Base-by-base conservation (phyloP, 78 protist species). In the Parvularia atlantis region DNA sequence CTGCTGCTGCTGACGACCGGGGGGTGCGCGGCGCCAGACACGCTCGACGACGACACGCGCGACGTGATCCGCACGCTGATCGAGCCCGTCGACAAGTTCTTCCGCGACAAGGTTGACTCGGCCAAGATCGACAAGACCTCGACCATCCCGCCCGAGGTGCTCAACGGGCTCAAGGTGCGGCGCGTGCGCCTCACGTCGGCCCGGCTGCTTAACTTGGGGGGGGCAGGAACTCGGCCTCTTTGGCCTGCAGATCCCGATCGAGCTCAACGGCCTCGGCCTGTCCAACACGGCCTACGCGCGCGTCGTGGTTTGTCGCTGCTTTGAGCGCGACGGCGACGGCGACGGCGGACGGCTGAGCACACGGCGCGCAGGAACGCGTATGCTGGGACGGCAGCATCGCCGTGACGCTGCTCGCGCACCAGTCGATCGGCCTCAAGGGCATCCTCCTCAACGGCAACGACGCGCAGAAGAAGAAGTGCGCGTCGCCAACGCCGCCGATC, bases 251-350 rank as follows among this genome's bases (percentile, higher is more conserved):
- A 22, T 77, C 28, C 87, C 87, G 17, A 54, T 10, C 22, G 82
- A 83, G 19, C 10, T 48, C 26, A 81, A 76, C 22, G 82, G 76
- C 24, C 52, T 71, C 22, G 84, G 84, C 46, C 71, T 72, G 26
- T 1, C 61, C 33, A 59, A 73, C 72, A 63, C 73, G 11, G 72
- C 48, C 0, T 64, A 44, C 44, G 69, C 69, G 1, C 57, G 69
- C 69, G 7, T 44, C 56, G 56, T 19, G 16, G 56, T 13, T 1
- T 20, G 26, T 20, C 28, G 7, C n/a, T n/a, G n/a, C n/a, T n/a
- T n/a, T n/a, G n/a, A n/a, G n/a, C n/a, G n/a, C n/a, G n/a, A n/a
- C n/a, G n/a, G n/a, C n/a, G n/a, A n/a, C n/a, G n/a, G n/a, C n/a
- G n/a, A n/a, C n/a, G n/a, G n/a, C n/a, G n/a, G n/a, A n/a, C n/a